Conservation (phyloP, 1,284 basidiomycete genomes). For the Coniferiporia weirii region DNA sequence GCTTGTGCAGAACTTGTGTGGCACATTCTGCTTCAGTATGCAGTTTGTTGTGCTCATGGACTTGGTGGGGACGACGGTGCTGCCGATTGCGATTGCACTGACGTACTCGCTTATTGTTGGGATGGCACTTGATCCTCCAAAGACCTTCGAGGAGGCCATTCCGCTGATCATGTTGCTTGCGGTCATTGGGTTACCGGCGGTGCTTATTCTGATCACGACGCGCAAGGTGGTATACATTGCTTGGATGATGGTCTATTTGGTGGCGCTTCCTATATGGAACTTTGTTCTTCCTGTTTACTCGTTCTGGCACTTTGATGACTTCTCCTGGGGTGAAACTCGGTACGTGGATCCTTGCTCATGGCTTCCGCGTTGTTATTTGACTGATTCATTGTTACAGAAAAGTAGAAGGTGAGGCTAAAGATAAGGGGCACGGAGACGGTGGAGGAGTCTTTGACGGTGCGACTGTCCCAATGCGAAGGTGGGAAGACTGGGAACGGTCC, state of each 20-base stretch:
- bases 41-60: slow-evolving; percentile 99
- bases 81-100: slow-evolving; percentile 90
- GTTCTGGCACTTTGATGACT: slow-evolving; percentile 99
- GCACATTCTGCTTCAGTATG: slow-evolving; percentile 96
- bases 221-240: slow-evolving; percentile 92
- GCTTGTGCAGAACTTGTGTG: slow-evolving; percentile 92
- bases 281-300: slow-evolving; percentile 91
- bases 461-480: slow-evolving; percentile 84
- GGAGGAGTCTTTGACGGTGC: slow-evolving; percentile 51
- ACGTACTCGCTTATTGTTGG: slow-evolving; percentile 87
- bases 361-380: slow-evolving; percentile 8
- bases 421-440: slow-evolving; percentile 70
- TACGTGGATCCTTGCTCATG: slow-evolving; percentile 32
- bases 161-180: slow-evolving; percentile 86
- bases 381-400: slow-evolving; percentile 52
- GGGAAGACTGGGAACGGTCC: slow-evolving; percentile 99
- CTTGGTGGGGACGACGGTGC: slow-evolving; percentile 89
- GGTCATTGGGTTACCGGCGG: slow-evolving; percentile 89
- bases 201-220: slow-evolving; percentile 92
- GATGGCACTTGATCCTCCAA: slow-evolving; percentile 79
- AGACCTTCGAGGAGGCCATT: slow-evolving; percentile 87
- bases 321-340: slow-evolving; percentile 98
- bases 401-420: slow-evolving; percentile 85
- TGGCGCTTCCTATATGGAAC: slow-evolving; percentile 94
- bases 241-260: slow-evolving; percentile 96